A percentile compares a stretch with the other conserved stretches of the same genome.
These are phyloP conservation scores for Arthroderma sp. DNA, from an alignment of 2,329 filamentous ascomycete species.

Conservation along the genomic window DNA sequence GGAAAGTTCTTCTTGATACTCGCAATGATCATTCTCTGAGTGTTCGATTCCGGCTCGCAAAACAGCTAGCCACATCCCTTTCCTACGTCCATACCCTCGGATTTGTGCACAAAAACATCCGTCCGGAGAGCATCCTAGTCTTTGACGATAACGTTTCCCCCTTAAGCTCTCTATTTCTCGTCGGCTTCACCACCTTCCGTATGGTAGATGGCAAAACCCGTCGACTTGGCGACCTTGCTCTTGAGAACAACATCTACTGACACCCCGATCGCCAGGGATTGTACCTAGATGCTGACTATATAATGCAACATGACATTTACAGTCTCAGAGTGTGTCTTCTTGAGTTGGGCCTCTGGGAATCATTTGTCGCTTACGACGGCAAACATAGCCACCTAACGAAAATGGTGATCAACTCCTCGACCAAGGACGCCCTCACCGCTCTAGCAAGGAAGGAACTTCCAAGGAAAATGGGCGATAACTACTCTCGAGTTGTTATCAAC, in stretches of 20 bases:
- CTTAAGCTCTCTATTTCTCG: conserved; percentile 18
- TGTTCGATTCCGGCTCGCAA: conserved; percentile 12
- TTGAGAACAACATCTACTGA: conserved; percentile 32
- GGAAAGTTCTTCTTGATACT: not conserved
- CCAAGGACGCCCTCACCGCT: conserved; percentile 8
- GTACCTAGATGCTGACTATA: conserved; percentile 23
- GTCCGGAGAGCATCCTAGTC: conserved; percentile 18
- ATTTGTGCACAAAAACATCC: conserved; percentile 23
- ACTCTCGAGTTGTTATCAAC: conserved; percentile 19
- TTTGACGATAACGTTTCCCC: conserved; percentile 7
- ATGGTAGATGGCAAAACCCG: conserved; percentile 18
- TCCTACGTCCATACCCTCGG: conserved; percentile 14
- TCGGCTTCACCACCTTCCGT: conserved; percentile 34
- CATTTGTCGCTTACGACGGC: conserved; percentile 4
- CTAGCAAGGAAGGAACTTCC: conserved; percentile 9
- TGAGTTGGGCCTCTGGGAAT: conserved; percentile 37
- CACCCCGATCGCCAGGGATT: conserved; percentile 35
- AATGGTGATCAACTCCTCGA: not conserved
- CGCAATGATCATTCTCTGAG: conserved; percentile 5
- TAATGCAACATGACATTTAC: conserved; percentile 41
- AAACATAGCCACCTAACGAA: not conserved
- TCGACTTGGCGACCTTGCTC: conserved; percentile 22
- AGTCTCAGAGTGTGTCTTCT: conserved; percentile 39
- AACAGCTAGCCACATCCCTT: conserved; percentile 14
- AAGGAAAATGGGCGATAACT: conserved; percentile 18